These are phyloP conservation scores for Elaphomyces granulatus DNA, from an alignment of 495 filamentous ascomycete species.

Conservation along the genomic window DNA sequence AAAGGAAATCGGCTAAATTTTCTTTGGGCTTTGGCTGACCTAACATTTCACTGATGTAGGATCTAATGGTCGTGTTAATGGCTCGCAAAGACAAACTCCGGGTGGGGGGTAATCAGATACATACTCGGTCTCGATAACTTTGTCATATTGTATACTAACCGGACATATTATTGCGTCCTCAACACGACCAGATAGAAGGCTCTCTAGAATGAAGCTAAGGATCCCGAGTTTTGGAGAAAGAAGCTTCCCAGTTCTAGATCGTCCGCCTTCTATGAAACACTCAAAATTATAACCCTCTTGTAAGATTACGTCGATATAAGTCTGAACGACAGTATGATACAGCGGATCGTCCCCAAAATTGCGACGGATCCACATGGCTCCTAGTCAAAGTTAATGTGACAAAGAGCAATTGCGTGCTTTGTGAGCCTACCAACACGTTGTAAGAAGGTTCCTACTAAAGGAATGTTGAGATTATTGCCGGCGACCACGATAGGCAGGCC, in stretches of 20 bases:
- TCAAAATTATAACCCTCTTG: slow-evolving; percentile 87
- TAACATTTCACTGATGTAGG: slow-evolving; percentile 85
- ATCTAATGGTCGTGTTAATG: slow-evolving; percentile 25
- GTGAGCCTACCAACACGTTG: slow-evolving; percentile 63
- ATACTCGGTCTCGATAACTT: slow-evolving; percentile 88
- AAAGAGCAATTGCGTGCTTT: not conserved
- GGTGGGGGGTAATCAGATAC: slow-evolving; percentile 2
- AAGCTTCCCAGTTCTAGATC: slow-evolving; percentile 86
- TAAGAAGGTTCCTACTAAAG: slow-evolving; percentile 73
- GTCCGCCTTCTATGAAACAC: slow-evolving; percentile 91
- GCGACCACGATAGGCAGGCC: slow-evolving; percentile 86
- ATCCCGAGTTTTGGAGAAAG: slow-evolving; percentile 95
- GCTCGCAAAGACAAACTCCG: not conserved
- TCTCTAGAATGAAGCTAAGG: slow-evolving; percentile 79
- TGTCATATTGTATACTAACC: slow-evolving; percentile 95
- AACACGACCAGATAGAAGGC: slow-evolving; percentile 72
- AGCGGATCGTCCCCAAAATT: slow-evolving; percentile 86
- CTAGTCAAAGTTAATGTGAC: slow-evolving; percentile 17
- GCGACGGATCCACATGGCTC: slow-evolving; percentile 91
- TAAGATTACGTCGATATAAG: slow-evolving; percentile 87
- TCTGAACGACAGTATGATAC: slow-evolving; percentile 81
- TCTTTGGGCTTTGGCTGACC: slow-evolving; percentile 92
- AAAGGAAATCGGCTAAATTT: slow-evolving; percentile 76
- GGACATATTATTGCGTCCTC: slow-evolving; percentile 86
- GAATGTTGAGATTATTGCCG: slow-evolving; percentile 92